Base-by-base conservation (phyloP, 177 flowering plant genomes). In the Vitis hybrid region DNA sequence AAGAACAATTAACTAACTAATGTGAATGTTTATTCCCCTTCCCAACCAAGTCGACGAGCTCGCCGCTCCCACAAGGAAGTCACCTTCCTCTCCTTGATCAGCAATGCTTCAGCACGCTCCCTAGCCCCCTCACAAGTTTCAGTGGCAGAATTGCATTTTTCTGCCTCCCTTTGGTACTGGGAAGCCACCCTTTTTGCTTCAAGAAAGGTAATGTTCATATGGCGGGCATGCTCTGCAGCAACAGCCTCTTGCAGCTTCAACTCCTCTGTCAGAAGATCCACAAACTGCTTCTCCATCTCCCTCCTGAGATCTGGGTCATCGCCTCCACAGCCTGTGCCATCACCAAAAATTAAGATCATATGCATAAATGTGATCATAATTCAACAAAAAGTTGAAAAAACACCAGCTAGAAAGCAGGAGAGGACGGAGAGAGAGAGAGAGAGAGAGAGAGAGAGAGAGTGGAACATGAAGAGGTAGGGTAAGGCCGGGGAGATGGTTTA, bases 251-350 rank as follows among this genome's bases (percentile, higher is more conserved):
- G 88, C 81, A 87, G 79, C 78, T 83, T 87, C 74, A 91, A 57
- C 78, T 91, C 97, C 76, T 91, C 97, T 0, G 87, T 76, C 58
- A 91, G 69, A 46, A 90, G 89, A 71, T 91, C 97, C 66, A 87
- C 91, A 73, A 87, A 86, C 69, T 90, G 91, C 78, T 88, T 91
- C 76, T 84, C 90, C 97, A 91, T 83, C 77, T 91, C 97, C 63
- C 82, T 76, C 77, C 87, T 90, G 7, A 88, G 80, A 48, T 91
- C 93, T 3, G 97, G 91, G 71, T 91, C 94, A 83, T 79, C 76
- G 65, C 81, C 78, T 57, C 91, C 93, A 69, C 94, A 91, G 75
- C 90, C 93, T 90, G 80, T 30, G 6, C 13, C 50, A 48, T 35
- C 64, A 32, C 46, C 5, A 49, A 67, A 24, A 24, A 60, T 46